These are phyloP conservation scores for Emmonsia crescens DNA, from an alignment of 2,329 filamentous ascomycete genomes.

Conservation along the genomic window DNA sequence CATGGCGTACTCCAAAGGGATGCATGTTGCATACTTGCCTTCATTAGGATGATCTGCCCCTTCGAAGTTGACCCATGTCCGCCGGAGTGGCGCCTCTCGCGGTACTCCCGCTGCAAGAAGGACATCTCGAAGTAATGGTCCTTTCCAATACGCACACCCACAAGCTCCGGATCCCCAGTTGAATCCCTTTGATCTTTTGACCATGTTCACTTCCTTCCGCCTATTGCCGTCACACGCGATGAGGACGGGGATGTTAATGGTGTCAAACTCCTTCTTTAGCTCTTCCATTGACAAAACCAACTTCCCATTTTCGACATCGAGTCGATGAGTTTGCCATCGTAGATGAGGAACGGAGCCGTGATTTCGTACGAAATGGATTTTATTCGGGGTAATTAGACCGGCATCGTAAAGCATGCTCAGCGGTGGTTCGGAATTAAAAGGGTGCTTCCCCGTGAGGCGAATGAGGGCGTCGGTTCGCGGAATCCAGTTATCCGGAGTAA, in stretches of 20 bases:
- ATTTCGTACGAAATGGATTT: constrained; percentile 44
- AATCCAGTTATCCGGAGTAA: constrained; percentile 45
- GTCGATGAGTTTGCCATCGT: constrained; percentile 39
- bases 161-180: constrained; percentile 38
- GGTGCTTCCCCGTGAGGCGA: constrained; percentile 43
- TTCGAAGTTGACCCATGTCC: constrained; percentile 40
- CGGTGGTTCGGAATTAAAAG: constrained; percentile 40
- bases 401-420: constrained; percentile 35
- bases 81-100: constrained; percentile 14
- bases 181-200: constrained; percentile 40
- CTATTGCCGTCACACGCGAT: constrained; percentile 43
- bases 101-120: constrained; percentile 33
- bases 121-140: constrained; percentile 37
- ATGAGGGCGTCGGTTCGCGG: constrained; percentile 39
- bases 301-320: constrained; percentile 35
- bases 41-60: constrained; percentile 39
- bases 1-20: constrained; percentile 41
- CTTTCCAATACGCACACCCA: constrained; percentile 43
- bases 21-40: constrained; percentile 39
- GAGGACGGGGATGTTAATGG: constrained; percentile 39
- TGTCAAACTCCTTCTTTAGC: constrained; percentile 32
- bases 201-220: constrained; percentile 43
- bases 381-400: constrained; percentile 42
- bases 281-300: constrained; percentile 36
- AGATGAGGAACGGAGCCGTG: constrained; percentile 44